phyloP scores from a whole-genome alignment of 2,329 filamentous ascomycete species.

The Xylariomycetidae sp. region DNA sequence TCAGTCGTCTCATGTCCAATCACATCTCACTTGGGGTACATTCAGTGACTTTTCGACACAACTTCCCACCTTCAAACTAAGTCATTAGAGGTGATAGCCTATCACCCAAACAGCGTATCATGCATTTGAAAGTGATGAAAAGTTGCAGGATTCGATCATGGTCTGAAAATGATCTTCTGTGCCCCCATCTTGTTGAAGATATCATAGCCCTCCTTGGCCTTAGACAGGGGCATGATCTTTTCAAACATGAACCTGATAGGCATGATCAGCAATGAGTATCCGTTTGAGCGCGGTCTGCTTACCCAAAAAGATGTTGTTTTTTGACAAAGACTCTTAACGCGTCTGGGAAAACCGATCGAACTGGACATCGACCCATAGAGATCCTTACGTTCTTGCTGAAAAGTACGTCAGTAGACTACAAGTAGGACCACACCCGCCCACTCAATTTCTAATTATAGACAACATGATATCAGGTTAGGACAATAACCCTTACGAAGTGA shows the following conservation, averaged over 20 bases:
- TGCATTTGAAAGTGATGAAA: too few relatives aligned
- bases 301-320: slow-evolving; percentile 10
- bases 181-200: slow-evolving; percentile 51
- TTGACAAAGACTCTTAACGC: slow-evolving; percentile 8
- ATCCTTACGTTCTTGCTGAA: slow-evolving; percentile 12
- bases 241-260: slow-evolving; percentile 40
- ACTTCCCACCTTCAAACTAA: too few relatives aligned
- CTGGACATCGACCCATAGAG: slow-evolving; percentile 13
- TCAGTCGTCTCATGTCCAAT: too few relatives aligned
- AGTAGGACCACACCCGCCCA: slow-evolving; percentile 8
- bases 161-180: slow-evolving; percentile 52
- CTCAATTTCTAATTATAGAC: too few relatives aligned
- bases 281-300: neutral
- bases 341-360: slow-evolving; percentile 12
- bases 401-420: slow-evolving; percentile 9
- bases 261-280: neutral
- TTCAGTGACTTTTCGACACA: too few relatives aligned
- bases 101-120: too few relatives aligned
- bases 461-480: too few relatives aligned
- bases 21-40: too few relatives aligned
- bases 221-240: slow-evolving; percentile 48
- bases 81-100: too few relatives aligned
- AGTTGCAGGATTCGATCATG: too few relatives aligned
- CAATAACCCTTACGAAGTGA: too few relatives aligned
- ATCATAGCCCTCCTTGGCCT: slow-evolving; percentile 50